phyloP scores from a whole-genome alignment of 75 land plant species.

The Larix kaempferi region DNA sequence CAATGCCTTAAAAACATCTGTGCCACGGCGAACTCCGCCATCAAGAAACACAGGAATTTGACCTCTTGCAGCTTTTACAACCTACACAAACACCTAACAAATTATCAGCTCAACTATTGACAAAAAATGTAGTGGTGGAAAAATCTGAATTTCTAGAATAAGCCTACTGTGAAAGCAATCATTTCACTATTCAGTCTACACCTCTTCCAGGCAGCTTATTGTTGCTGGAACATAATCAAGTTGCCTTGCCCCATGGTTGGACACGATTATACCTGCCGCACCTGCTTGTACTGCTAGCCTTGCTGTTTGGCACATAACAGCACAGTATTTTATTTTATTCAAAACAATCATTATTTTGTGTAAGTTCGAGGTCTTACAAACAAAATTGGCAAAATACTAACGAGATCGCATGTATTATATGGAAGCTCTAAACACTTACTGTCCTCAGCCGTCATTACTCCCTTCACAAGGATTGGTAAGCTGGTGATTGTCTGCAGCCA shows the following conservation, averaged over 20 bases:
- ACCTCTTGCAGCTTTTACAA: conserved; percentile 91
- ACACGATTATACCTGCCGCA: conserved; percentile 61
- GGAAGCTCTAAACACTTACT: conserved; percentile 32
- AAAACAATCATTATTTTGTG: neutral
- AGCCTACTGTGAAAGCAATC: neutral
- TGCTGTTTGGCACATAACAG: conserved; percentile 19
- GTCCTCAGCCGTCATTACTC: conserved; percentile 86
- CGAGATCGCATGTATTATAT: neutral
- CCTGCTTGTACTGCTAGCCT: conserved; percentile 42
- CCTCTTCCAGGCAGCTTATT: conserved; percentile 60
- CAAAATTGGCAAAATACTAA: too few relatives aligned
- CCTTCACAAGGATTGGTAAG: conserved; percentile 86
- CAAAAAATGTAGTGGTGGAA: neutral
- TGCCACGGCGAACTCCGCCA: conserved; percentile 96
- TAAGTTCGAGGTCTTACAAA: neutral
- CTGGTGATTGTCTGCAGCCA: conserved; percentile 90
- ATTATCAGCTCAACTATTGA: neutral
- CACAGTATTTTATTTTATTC: neutral
- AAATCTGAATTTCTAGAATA: neutral
- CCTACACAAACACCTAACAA: conserved; percentile 31
- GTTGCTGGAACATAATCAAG: conserved; percentile 52
- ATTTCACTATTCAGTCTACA: conserved; percentile 1
- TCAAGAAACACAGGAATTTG: conserved; percentile 93
- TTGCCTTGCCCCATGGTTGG: conserved; percentile 56
- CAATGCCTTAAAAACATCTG: conserved; percentile 93